phyloP scores from a whole-genome alignment of 768 basidiomycete species.

The Boletus tylopilopsis region DNA sequence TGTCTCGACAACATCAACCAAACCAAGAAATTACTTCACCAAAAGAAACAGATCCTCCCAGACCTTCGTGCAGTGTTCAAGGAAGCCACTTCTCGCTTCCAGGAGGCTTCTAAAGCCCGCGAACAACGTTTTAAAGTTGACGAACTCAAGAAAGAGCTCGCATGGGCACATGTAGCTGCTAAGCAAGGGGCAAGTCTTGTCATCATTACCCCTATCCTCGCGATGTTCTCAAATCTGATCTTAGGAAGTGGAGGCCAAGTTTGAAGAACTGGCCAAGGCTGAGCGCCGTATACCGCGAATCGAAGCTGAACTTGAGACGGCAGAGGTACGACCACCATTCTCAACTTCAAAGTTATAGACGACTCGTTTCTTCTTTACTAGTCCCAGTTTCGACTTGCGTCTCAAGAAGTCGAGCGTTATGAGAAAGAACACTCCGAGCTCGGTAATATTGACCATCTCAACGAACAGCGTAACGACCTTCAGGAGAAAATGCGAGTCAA shows the following conservation, averaged over 20 bases:
- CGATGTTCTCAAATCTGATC: neutral
- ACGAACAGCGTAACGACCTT: conserved; percentile 32
- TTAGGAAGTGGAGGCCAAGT: conserved; percentile 43
- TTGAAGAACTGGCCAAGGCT: conserved; percentile 38
- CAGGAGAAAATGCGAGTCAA: conserved; percentile 44
- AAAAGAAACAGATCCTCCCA: conserved; percentile 75
- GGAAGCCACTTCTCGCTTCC: conserved; percentile 55
- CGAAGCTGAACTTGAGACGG: conserved; percentile 35
- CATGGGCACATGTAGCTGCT: conserved; percentile 78
- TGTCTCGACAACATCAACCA: conserved; percentile 70
- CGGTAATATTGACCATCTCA: conserved; percentile 48
- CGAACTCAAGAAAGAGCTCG: conserved; percentile 74
- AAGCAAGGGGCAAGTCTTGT: conserved; percentile 57
- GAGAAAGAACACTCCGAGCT: conserved; percentile 41
- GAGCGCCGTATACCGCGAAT: conserved; percentile 39
- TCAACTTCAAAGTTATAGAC: neutral
- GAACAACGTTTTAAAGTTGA: conserved; percentile 66
- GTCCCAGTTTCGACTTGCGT: conserved; percentile 33
- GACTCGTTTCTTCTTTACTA: conserved; percentile 11
- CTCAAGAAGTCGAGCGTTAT: conserved; percentile 32
- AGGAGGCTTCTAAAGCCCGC: conserved; percentile 71
- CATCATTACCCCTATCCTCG: neutral
- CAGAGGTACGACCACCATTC: conserved; percentile 32
- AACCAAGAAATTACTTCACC: conserved; percentile 59
- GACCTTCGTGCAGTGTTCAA: conserved; percentile 61